Evolutionary conservation across 768 basidiomycete genomes (phyloP).

Genomic region (Termitomyces sp.): DNA sequence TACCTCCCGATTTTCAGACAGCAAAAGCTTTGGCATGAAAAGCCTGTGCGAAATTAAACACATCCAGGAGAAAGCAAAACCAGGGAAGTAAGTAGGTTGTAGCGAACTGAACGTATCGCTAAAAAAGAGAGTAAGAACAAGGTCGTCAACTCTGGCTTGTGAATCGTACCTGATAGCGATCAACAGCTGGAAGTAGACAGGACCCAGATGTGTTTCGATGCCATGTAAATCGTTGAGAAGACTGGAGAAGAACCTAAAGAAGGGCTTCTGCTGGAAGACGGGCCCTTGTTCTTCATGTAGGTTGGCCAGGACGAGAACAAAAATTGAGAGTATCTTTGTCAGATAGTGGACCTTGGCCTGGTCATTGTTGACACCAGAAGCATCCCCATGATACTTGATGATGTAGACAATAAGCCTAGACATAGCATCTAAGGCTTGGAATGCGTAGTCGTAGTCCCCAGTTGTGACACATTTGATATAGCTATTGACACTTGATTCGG

Average conservation of each 20-base stretch:
- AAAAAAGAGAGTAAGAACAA: conserved; percentile 12
- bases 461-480: conserved; percentile 73
- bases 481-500: conserved; percentile 87
- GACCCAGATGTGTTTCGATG: conserved; percentile 79
- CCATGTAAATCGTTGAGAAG: conserved; percentile 87
- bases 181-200: conserved; percentile 86
- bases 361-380: conserved; percentile 86
- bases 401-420: conserved; percentile 94
- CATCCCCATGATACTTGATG: conserved; percentile 99
- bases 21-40: conserved; percentile 94
- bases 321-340: conserved; percentile 95
- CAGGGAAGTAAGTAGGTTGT: conserved; percentile 95
- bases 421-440: conserved; percentile 93
- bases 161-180: conserved; percentile 74
- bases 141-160: background rate
- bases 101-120: conserved; percentile 95
- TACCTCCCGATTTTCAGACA: conserved; percentile 86
- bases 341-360: conserved; percentile 95
- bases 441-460: conserved; percentile 71
- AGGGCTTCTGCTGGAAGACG: conserved; percentile 93
- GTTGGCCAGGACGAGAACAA: conserved; percentile 92
- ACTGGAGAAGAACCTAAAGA: conserved; percentile 97
- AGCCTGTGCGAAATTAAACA: conserved; percentile 91
- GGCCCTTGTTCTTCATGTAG: conserved; percentile 91
- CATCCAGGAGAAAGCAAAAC: conserved; percentile 98